Percentiles rank a stretch among this genome's conserved stretches.
Conservation (phyloP, 345 rosid species). For the Acer yangbiense region DNA sequence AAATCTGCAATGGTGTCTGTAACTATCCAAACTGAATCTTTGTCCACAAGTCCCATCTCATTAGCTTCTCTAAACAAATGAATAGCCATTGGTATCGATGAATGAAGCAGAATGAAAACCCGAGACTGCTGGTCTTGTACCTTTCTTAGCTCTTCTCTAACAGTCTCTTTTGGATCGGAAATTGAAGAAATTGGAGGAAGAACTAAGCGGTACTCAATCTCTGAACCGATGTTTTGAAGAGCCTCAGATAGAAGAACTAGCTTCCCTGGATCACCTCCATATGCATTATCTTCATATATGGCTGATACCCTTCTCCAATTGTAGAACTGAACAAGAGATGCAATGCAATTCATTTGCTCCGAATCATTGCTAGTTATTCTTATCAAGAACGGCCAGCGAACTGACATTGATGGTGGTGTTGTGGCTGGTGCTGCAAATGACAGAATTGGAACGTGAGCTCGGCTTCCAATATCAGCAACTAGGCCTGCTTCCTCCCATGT, state of each 20-base stretch:
- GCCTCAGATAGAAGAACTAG: constrained; percentile 23
- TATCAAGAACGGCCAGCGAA: constrained; percentile 40
- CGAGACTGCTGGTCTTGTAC: constrained; percentile 20
- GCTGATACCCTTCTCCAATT: constrained; percentile 29
- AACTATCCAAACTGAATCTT: constrained; percentile 40
- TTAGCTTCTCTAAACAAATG: constrained; percentile 39
- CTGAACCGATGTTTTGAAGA: constrained; percentile 29
- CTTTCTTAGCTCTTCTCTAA: constrained; percentile 25
- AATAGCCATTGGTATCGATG: constrained; percentile 30
- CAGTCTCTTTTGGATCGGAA: constrained; percentile 7
- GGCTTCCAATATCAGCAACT: constrained; percentile 34
- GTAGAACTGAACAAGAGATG: constrained; percentile 19
- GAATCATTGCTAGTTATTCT: constrained; percentile 28
- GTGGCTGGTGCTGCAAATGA: constrained; percentile 34
- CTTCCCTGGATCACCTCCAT: constrained; percentile 23
- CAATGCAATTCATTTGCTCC: constrained; percentile 33
- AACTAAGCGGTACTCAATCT: constrained; percentile 30
- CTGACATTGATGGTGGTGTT: constrained; percentile 15
- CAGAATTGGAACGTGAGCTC: constrained; percentile 35
- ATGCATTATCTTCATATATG: constrained; percentile 32
- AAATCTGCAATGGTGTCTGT: constrained; percentile 21
- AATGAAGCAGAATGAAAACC: constrained; percentile 41
- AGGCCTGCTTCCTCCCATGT: constrained; percentile 40
- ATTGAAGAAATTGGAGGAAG: constrained; percentile 34
- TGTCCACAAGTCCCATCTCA: constrained; percentile 27